A percentile compares a stretch with the other conserved stretches of the same genome.
phyloP scores from a whole-genome alignment of 2,329 filamentous ascomycete species.

The Graphilbum ipis-grandicollis region DNA sequence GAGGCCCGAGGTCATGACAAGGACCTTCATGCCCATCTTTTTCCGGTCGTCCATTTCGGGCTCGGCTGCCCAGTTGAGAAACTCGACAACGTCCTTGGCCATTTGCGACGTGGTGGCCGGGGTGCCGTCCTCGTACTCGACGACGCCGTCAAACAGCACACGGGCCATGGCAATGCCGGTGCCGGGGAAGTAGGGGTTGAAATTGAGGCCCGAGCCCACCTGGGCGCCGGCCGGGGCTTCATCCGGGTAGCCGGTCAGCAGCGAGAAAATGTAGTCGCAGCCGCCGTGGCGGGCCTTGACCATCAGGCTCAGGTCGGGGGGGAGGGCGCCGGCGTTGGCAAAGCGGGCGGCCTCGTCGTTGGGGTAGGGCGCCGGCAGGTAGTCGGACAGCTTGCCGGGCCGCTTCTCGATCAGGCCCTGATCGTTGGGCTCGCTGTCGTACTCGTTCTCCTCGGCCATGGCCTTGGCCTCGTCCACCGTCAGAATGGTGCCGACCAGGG shows the following conservation, averaged over 20 bases:
- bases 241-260: conserved; percentile 94
- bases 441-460: conserved; percentile 95
- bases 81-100: conserved; percentile 98
- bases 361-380: conserved; percentile 88
- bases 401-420: conserved; percentile 97
- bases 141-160: conserved; percentile 91
- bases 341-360: conserved; percentile 97
- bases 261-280: conserved; percentile 95
- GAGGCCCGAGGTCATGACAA: conserved; percentile 62
- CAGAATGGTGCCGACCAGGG: conserved; percentile 77
- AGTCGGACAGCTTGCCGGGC: conserved; percentile 95
- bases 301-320: conserved; percentile 93
- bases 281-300: conserved; percentile 95
- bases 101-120: conserved; percentile 93
- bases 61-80: conserved; percentile 98
- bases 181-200: conserved; percentile 99
- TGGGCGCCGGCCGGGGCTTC: conserved; percentile 80
- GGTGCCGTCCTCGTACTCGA: conserved; percentile 95
- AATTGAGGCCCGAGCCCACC: conserved; percentile 85
- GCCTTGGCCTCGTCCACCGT: conserved; percentile 97
- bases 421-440: conserved; percentile 95
- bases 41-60: conserved; percentile 99
- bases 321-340: conserved; percentile 94
- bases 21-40: conserved; percentile 97
- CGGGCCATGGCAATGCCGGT: conserved; percentile 98